phyloP scores from a whole-genome alignment of 441 rosid genomes.

The Flueggea neowawraea region DNA sequence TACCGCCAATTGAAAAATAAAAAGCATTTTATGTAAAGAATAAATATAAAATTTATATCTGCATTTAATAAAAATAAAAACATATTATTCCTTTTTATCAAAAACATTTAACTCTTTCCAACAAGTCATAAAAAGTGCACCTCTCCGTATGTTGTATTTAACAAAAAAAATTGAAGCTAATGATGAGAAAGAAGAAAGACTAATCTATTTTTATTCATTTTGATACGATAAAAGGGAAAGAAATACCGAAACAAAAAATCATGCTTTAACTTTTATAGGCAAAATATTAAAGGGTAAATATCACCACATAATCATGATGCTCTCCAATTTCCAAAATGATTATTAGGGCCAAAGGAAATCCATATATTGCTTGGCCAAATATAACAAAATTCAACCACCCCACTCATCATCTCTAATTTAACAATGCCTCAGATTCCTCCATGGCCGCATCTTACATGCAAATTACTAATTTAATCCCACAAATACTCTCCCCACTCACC shows the following conservation, averaged over 20 bases:
- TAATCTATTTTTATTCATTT: too few relatives aligned
- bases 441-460: slow-evolving; percentile 7
- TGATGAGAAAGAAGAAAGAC: too few relatives aligned
- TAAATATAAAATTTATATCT: too few relatives aligned
- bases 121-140: too few relatives aligned
- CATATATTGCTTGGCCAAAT: slow-evolving; percentile 11
- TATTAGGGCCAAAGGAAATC: neutral
- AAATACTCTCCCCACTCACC: slow-evolving; percentile 19
- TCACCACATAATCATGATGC: slow-evolving; percentile 7
- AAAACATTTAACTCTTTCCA: too few relatives aligned
- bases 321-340: slow-evolving; percentile 6
- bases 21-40: too few relatives aligned
- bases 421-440: slow-evolving; percentile 15
- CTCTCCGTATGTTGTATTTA: too few relatives aligned
- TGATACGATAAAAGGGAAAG: too few relatives aligned
- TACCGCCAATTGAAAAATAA: too few relatives aligned
- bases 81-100: too few relatives aligned
- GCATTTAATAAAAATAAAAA: too few relatives aligned
- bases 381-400: slow-evolving; percentile 28
- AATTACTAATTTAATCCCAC: slow-evolving; percentile 4
- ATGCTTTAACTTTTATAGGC: neutral
- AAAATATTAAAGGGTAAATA: neutral
- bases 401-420: slow-evolving; percentile 7
- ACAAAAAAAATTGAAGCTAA: too few relatives aligned
- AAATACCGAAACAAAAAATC: neutral